Conservation (phyloP, 352 stramenopile genomes). For the Globisporangium rhizosaccharum region DNA sequence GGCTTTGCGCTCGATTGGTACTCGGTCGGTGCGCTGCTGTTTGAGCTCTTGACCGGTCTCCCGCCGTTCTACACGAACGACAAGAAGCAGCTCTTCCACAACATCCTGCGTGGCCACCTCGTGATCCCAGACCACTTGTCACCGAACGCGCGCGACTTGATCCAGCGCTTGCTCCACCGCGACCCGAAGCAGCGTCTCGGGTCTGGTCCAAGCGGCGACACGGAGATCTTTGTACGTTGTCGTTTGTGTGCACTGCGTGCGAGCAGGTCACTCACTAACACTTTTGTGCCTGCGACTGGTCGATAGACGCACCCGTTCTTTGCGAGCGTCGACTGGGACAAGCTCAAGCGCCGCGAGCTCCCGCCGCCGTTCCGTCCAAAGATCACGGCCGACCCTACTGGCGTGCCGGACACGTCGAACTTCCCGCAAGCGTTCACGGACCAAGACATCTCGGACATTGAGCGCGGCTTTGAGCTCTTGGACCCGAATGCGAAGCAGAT, state of each 20-base stretch:
- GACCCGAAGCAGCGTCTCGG: conserved; percentile 80
- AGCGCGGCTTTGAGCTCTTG: conserved; percentile 57
- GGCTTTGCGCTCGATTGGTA: conserved; percentile 86
- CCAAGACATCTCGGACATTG: conserved; percentile 84
- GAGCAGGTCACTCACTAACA: too few species aligned
- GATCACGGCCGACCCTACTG: conserved; percentile 63
- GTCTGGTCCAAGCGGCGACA: conserved; percentile 63
- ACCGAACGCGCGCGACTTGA: conserved; percentile 66
- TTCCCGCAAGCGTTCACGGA: conserved; percentile 84
- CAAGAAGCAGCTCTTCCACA: conserved; percentile 89
- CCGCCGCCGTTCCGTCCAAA: conserved; percentile 82
- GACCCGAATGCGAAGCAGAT: conserved; percentile 56
- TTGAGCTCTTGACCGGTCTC: conserved; percentile 78
- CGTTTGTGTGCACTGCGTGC: neutral
- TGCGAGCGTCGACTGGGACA: conserved; percentile 76
- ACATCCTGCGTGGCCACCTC: conserved; percentile 79
- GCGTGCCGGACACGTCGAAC: conserved; percentile 78
- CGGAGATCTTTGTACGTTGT: conserved; percentile 73
- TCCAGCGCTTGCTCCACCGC: conserved; percentile 71
- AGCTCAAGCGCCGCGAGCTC: conserved; percentile 73
- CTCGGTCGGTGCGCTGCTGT: conserved; percentile 70
- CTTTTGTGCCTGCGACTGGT: neutral
- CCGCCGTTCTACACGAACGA: conserved; percentile 87
- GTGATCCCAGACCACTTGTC: conserved; percentile 79
- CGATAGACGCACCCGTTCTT: conserved; percentile 77